A percentile compares a stretch with the other conserved stretches of the same genome.
phyloP scores from a whole-genome alignment of 169 alveolate species.

The Eimeria nieschulzi region DNA sequence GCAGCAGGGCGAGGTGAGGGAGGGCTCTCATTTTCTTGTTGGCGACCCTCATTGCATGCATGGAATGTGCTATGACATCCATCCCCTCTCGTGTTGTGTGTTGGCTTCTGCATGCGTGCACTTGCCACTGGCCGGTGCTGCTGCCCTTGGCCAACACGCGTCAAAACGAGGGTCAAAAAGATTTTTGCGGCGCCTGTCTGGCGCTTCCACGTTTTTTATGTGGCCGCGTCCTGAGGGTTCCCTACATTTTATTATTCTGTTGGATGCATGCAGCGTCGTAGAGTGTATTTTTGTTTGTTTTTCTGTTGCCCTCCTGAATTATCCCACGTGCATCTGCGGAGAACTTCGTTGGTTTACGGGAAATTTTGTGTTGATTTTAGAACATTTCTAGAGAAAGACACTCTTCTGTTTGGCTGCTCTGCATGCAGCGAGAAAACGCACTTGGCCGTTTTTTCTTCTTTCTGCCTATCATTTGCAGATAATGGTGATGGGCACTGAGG shows the following conservation, averaged over 20 bases:
- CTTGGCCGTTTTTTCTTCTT: not conserved
- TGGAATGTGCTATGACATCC: not conserved
- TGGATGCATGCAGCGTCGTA: no score
- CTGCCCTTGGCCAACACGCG: not conserved
- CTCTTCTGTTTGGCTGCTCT: not conserved
- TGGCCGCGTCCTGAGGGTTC: not conserved
- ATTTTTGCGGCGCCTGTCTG: not conserved
- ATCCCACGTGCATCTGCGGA: not conserved
- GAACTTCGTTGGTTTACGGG: not conserved
- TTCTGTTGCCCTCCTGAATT: no score
- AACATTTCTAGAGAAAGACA: no score
- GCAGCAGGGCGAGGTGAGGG: constrained; percentile 73
- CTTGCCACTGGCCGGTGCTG: not conserved
- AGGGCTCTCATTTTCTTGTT: not conserved
- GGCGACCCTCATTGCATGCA: not conserved
- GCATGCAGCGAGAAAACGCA: not conserved
- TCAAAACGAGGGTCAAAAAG: not conserved
- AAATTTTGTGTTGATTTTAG: no score
- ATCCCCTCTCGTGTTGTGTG: not conserved
- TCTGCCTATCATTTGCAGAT: constrained; percentile 25
- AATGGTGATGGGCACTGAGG: constrained; percentile 75
- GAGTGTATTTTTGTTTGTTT: no score
- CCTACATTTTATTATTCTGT: not conserved
- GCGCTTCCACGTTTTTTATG: not conserved
- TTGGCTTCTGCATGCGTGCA: not conserved